These are phyloP conservation scores for Marasmius oreades DNA, from an alignment of 1,284 basidiomycete species.

Conservation along the genomic window DNA sequence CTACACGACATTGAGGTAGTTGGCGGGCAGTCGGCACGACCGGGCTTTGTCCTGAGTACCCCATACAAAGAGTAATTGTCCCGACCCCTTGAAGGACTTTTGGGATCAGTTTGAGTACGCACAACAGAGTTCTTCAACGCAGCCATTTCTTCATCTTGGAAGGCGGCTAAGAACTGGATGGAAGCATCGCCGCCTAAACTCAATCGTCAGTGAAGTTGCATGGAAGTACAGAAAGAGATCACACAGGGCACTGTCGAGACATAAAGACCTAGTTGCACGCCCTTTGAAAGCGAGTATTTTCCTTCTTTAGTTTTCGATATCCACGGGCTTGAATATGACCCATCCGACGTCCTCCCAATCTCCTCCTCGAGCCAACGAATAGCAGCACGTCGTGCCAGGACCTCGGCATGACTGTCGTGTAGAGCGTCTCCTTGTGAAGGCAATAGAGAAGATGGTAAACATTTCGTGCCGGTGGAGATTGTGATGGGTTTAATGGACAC, in stretches of 20 bases:
- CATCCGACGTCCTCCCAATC: constrained; percentile 32
- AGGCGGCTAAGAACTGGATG: constrained; percentile 67
- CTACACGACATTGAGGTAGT: constrained; percentile 86
- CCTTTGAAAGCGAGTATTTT: constrained; percentile 47
- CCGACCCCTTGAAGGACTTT: constrained; percentile 64
- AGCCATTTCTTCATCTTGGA: constrained; percentile 70
- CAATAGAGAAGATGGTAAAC: constrained; percentile 65
- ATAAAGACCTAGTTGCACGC: constrained; percentile 66
- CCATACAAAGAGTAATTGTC: constrained; percentile 73
- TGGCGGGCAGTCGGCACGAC: constrained; percentile 78
- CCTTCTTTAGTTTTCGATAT: constrained; percentile 25
- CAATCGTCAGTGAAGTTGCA: constrained; percentile 8
- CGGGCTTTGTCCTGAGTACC: constrained; percentile 86
- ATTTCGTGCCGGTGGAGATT: constrained; percentile 85
- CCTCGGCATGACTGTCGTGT: constrained; percentile 90
- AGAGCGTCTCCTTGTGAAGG: constrained; percentile 75
- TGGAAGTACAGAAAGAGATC: constrained; percentile 19
- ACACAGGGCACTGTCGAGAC: constrained; percentile 89
- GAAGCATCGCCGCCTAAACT: constrained; percentile 85
- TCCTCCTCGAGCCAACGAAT: constrained; percentile 82
- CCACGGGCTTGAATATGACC: constrained; percentile 43
- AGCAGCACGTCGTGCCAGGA: constrained; percentile 79
- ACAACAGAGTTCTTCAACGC: constrained; percentile 52
- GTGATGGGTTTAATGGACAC: constrained; percentile 52
- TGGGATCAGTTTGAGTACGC: constrained; percentile 33